Evolutionary conservation across 2,329 filamentous ascomycete species (phyloP).

Genomic region (Myriangium duriaei): DNA sequence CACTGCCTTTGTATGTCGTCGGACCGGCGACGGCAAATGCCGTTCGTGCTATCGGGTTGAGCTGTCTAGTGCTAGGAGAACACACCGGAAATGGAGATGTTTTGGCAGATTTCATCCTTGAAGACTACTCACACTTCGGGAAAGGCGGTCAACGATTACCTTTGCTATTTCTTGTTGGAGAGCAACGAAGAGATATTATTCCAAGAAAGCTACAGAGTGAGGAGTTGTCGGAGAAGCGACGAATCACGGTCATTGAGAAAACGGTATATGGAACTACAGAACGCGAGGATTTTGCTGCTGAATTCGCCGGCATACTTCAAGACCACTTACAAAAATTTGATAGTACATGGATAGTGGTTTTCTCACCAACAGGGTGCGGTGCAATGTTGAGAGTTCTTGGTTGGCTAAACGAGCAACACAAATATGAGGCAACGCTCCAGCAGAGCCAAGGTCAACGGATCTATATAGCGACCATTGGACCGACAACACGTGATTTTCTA

Average conservation of each 20-base stretch:
- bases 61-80: constrained; percentile 56
- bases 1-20: constrained; percentile 60
- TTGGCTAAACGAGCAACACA: constrained; percentile 32
- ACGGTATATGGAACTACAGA: constrained; percentile 80
- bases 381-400: constrained; percentile 45
- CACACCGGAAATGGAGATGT: constrained; percentile 76
- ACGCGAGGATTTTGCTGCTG: constrained; percentile 60
- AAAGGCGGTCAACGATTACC: constrained; percentile 39
- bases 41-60: constrained; percentile 41
- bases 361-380: constrained; percentile 50
- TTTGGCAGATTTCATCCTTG: constrained; percentile 64
- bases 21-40: constrained; percentile 70
- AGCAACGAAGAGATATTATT: constrained; percentile 81
- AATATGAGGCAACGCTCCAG: constrained; percentile 17
- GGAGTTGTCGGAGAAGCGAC: constrained; percentile 33
- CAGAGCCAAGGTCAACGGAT: constrained; percentile 27
- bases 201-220: constrained; percentile 61
- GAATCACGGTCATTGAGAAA: constrained; percentile 61
- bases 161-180: constrained; percentile 78
- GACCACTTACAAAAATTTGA: constrained; percentile 15
- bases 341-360: constrained; percentile 61
- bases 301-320: constrained; percentile 39
- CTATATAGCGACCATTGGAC: constrained; percentile 77
- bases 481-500: constrained; percentile 74
- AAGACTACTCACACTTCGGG: constrained; percentile 47